A percentile compares a stretch with the other conserved stretches of the same genome.
These are phyloP conservation scores for Ophiocordyceps polyrhachis-furcata DNA, from an alignment of 2,329 filamentous ascomycete genomes.

Conservation along the genomic window DNA sequence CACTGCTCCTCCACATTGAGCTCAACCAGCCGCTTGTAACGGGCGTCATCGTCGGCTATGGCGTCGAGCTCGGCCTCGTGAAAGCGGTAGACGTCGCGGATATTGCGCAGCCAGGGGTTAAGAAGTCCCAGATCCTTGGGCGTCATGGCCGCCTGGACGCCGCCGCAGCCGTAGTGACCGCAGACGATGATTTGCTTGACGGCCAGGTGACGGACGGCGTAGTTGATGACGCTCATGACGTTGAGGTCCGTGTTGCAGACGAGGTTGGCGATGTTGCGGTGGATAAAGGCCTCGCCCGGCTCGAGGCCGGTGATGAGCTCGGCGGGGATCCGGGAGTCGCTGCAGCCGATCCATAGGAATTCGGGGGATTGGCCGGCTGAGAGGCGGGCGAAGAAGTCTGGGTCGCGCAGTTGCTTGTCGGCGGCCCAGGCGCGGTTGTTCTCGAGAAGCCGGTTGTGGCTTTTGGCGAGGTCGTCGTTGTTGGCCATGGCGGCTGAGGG, in stretches of 20 bases:
- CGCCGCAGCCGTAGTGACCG: slow-evolving; percentile 62
- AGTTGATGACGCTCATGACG: slow-evolving; percentile 68
- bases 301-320: slow-evolving; percentile 67
- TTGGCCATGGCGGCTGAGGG: background rate
- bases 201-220: slow-evolving; percentile 62
- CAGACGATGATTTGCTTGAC: slow-evolving; percentile 69
- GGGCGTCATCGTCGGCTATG: slow-evolving; percentile 36
- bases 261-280: slow-evolving; percentile 89
- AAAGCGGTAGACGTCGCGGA: slow-evolving; percentile 54
- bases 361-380: slow-evolving; percentile 47
- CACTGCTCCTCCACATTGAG: slow-evolving; percentile 68
- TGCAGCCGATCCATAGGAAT: slow-evolving; percentile 80
- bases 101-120: slow-evolving; percentile 58
- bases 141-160: slow-evolving; percentile 57
- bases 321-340: slow-evolving; percentile 80
- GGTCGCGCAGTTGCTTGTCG: slow-evolving; percentile 36
- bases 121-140: slow-evolving; percentile 50
- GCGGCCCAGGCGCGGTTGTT: slow-evolving; percentile 50
- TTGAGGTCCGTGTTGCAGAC: slow-evolving; percentile 65
- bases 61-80: slow-evolving; percentile 52
- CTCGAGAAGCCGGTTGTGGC: slow-evolving; percentile 49
- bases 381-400: slow-evolving; percentile 46
- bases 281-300: slow-evolving; percentile 84
- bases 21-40: slow-evolving; percentile 58
- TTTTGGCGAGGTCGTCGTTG: slow-evolving; percentile 32